Conservation (phyloP, 2,329 filamentous ascomycete genomes). For the Boeremia exigua region DNA sequence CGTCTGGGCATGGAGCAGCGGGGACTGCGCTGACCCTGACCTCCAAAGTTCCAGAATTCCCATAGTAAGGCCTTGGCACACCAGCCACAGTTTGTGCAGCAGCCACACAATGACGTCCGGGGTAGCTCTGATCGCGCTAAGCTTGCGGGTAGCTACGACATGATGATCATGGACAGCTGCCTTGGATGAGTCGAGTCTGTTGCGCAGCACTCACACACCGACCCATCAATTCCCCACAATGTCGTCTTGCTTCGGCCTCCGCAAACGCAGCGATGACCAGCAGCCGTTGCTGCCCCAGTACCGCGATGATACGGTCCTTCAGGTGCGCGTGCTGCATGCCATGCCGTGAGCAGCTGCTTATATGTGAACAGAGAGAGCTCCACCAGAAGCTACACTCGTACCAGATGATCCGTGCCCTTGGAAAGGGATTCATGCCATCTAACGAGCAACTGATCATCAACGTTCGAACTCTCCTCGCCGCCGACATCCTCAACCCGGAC, state of each 20-base stretch:
- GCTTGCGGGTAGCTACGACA: constrained; percentile 9
- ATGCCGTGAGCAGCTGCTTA: not conserved
- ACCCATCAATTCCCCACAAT: constrained; percentile 44
- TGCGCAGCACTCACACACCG: not conserved
- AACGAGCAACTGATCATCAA: constrained; percentile 84
- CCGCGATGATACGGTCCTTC: constrained; percentile 76
- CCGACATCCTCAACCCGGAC: constrained; percentile 78
- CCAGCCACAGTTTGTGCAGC: constrained; percentile 7
- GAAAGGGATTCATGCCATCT: constrained; percentile 88
- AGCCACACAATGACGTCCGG: constrained; percentile 14
- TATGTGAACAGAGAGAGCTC: constrained; percentile 67
- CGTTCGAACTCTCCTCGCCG: constrained; percentile 77
- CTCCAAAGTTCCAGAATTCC: not conserved
- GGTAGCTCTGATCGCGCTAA: constrained; percentile 8
- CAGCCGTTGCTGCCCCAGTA: constrained; percentile 79
- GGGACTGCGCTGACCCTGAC: constrained; percentile 13
- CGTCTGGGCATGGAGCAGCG: constrained; percentile 17
- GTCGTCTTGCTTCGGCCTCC: constrained; percentile 70
- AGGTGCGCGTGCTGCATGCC: constrained; percentile 15
- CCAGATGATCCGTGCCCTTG: constrained; percentile 84
- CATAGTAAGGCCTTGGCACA: constrained; percentile 1
- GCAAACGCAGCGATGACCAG: constrained; percentile 66
- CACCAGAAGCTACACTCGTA: constrained; percentile 93
- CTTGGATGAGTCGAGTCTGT: constrained; percentile 5
- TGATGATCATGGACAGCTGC: constrained; percentile 13